Evolutionary conservation across 148 eudicot genomes (phyloP).

Genomic region (Arctostaphylos glauca): DNA sequence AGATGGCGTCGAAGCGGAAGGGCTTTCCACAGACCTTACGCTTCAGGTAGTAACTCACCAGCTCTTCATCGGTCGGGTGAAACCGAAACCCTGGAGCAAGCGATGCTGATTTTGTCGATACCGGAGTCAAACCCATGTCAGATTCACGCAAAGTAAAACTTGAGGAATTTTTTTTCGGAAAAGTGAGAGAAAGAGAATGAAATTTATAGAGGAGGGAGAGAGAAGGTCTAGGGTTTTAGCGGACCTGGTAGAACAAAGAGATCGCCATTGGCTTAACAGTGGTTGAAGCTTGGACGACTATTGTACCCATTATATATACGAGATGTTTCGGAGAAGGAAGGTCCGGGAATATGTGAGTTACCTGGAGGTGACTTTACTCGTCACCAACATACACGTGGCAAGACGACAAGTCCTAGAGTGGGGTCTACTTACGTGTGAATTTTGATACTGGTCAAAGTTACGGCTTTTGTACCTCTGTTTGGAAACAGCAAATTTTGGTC

Average conservation of each 20-base stretch:
- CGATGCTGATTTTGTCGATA: conserved; percentile 17
- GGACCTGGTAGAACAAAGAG: conserved; percentile 1
- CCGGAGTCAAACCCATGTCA: conserved; percentile 13
- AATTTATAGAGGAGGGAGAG: neutral
- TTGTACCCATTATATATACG: neutral
- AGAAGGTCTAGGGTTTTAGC: neutral
- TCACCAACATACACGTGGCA: neutral
- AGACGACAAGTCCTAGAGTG: neutral
- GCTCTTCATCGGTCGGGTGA: conserved; percentile 84
- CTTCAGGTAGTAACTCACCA: conserved; percentile 61
- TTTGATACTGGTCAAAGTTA: too few species aligned
- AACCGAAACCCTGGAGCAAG: conserved; percentile 80
- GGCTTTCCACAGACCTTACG: conserved; percentile 60
- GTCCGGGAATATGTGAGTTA: neutral
- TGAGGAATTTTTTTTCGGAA: neutral
- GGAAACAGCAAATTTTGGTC: too few species aligned
- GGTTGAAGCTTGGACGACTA: neutral
- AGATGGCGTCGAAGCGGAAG: conserved; percentile 61
- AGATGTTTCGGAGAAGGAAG: neutral
- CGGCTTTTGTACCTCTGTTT: too few species aligned
- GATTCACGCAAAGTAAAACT: neutral
- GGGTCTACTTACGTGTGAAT: neutral
- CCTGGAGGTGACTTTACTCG: neutral
- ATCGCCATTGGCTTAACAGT: neutral
- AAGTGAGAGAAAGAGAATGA: neutral